Base-by-base conservation (phyloP, 176 grass and related monocot genomes). In the Neostapfia colusana region DNA sequence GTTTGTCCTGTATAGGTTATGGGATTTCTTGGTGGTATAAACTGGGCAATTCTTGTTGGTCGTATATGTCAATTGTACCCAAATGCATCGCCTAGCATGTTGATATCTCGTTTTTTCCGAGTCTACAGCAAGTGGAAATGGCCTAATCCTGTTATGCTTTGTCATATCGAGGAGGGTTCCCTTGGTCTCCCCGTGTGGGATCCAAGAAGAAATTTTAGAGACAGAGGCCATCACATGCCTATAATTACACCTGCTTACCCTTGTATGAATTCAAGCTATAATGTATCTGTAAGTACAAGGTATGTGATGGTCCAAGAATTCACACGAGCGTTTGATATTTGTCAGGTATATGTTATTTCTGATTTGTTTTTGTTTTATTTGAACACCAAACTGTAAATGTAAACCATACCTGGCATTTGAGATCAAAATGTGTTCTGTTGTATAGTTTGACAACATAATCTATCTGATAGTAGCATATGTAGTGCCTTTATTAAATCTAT, bases 161-260 rank as follows among this genome's bases (percentile, higher is more conserved):
- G 95, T 76, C 88, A 92, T 71, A 89, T 98, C 45, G 84, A 94
- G 63, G 91, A 98, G 63, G 85, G 88, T 70, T 67, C 76, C 85
- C 82, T 98, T 78, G 87, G 89, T 56, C 87, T 93, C 25, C 73
- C 82, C 82, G 89, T 98, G 58, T 98, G 95, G 95, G 95, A 98
- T 78, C 95, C 91, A 62, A 89, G 95, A 69, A 92, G 79, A 83
- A 92, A 98, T 79, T 94, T 74, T 58, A 98, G 85, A 79, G 95
- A 98, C 64, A 93, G 89, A 74, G 76, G 84, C 16, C 95, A 98
- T 70, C 85, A 86, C 15, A 98, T 98, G 95, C 95, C 95, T 68
- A 98, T 98, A 69, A 98, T 98, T 77, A 98, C 95, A 67, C 95
- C 95, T 18, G 95, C 91, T 39, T 98, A 98, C 88, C 95, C 95